Base-by-base conservation (phyloP, 208 protist species). In the Leishmania mexicana region DNA sequence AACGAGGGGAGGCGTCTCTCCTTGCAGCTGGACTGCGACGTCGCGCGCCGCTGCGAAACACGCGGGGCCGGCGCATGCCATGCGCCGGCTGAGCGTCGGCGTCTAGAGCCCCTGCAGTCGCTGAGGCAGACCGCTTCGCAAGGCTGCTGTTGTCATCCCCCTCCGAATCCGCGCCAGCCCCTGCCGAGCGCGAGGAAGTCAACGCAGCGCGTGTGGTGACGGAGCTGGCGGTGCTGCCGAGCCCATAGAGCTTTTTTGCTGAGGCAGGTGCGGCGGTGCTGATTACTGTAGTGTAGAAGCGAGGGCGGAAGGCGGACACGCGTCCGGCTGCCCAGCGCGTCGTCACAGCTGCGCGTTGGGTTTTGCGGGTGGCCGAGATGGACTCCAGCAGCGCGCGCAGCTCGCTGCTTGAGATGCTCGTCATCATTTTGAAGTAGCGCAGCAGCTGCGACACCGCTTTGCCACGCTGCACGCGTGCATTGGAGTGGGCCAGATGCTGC, bases 401-500 rank as follows among this genome's bases (percentile, higher is more conserved):
- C 75, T 94, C 87, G 38, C 68, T 80, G 8, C 76, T 57, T 10
- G 85, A 82, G 72, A 97, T 89, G 10, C 58, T 19, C 4, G 87
- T 94, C 73, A 97, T 87, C 88, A 90, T 93, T 53, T 88, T 88
- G 81, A 96, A 95, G 76, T 93, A 93, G 40, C 89, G 87, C 31
- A 97, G 88, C 53, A 97, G 81, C 83, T 95, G 88, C 40, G 87
- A 90, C 35, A 97, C 92, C 24, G 89, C 78, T 70, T 90, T 89
- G 42, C 92, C 92, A 7, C 94, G 92, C 81, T 93, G 86, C 81
- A 96, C 91, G 2, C 94, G 91, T 51, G 94, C 88, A 75, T 96
- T 97, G 19, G 92, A 95, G 78, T 96, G 92, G 40, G 90, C 76
- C 3, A 97, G 79, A 78, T 97, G 94, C 84, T 96, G 91, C 88